Base-by-base conservation (phyloP, 2,329 filamentous ascomycete genomes). In the Talaromyces sp. region DNA sequence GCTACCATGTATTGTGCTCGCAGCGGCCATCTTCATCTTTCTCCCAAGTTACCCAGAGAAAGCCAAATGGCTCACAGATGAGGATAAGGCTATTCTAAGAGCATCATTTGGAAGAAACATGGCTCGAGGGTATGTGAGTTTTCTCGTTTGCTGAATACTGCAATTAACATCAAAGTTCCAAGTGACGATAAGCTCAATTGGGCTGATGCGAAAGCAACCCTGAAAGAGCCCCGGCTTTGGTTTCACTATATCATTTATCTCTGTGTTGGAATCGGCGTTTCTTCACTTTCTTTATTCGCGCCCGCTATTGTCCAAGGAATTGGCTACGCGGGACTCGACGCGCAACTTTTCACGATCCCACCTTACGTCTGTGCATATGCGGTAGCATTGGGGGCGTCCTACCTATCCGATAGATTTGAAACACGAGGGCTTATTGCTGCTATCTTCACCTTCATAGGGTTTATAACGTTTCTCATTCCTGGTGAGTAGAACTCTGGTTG, bases 211-310 rank as follows among this genome's bases (percentile, higher is more conserved):
- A 44, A 44, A 44, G 22, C 13, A 16, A 44, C 42, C n/a, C 13
- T 44, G 11, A 19, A 44, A 33, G 13, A 44, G 3, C 22, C 27
- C 11, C 22, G 42, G 11, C 42, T 44, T 7, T 44, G 42, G 42
- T n/a, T 44, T 10, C 42, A 44, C 19, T 44, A 44, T 16, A 4
- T 32, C 2, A 44, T 24, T n/a, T 44, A 44, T 19, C 42, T 44
- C 20, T 44, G 42, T n/a, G n/a, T 19, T 22, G 42, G 42, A 14
- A 44, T 44, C 3, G 42, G 42, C 6, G 42, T 44, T n/a, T 44
- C 42, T 11, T 44, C 42, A 11, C 67, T 72, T 4, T 63, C 75
- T 1, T 66, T 73, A 57, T 75, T 75, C 41, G 67, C 65, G 13
- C 60, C 62, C 0, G 58, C 62, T 1, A 65, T 66, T 20, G 54